Evolutionary conservation across 495 filamentous ascomycete species (phyloP).

Genomic region (Penicillium longicatenatum): DNA sequence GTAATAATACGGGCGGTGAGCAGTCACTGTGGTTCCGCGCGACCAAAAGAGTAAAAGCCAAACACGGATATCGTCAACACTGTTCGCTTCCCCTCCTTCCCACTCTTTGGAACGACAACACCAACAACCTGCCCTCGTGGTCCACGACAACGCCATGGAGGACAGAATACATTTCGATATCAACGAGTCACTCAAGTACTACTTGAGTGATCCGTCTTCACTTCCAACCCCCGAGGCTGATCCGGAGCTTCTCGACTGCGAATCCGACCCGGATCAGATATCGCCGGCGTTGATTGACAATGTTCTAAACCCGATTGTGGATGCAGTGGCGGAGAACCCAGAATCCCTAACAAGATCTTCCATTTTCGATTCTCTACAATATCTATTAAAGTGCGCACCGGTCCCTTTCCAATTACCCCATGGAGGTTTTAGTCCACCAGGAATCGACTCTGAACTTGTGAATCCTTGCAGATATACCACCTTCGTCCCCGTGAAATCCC

Average conservation of each 20-base stretch:
- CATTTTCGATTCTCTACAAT: constrained; percentile 89
- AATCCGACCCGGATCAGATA: constrained; percentile 85
- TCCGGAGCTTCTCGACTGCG: constrained; percentile 81
- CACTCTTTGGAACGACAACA: constrained; percentile 8
- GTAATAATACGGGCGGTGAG: constrained; percentile 22
- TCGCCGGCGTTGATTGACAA: constrained; percentile 75
- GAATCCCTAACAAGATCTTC: constrained; percentile 78
- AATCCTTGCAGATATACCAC: constrained; percentile 75
- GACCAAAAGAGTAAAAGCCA: constrained; percentile 32
- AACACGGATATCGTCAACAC: constrained; percentile 31
- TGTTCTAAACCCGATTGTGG: constrained; percentile 88
- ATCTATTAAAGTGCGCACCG: constrained; percentile 92
- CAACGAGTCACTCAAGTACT: constrained; percentile 91
- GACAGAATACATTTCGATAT: constrained; percentile 81
- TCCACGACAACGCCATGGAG: constrained; percentile 62
- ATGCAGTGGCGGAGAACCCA: constrained; percentile 87
- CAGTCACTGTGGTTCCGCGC: neutral
- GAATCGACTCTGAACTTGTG: constrained; percentile 65
- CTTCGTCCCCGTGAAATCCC: constrained; percentile 71
- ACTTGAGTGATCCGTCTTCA: constrained; percentile 84
- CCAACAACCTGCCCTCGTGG: constrained; percentile 6
- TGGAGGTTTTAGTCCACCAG: constrained; percentile 40
- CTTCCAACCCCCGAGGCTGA: constrained; percentile 89
- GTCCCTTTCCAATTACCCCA: constrained; percentile 51
- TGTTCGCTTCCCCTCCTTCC: constrained; percentile 20